Base-by-base conservation (phyloP, 164 flowering plant genomes). In the Vitis labrusca region DNA sequence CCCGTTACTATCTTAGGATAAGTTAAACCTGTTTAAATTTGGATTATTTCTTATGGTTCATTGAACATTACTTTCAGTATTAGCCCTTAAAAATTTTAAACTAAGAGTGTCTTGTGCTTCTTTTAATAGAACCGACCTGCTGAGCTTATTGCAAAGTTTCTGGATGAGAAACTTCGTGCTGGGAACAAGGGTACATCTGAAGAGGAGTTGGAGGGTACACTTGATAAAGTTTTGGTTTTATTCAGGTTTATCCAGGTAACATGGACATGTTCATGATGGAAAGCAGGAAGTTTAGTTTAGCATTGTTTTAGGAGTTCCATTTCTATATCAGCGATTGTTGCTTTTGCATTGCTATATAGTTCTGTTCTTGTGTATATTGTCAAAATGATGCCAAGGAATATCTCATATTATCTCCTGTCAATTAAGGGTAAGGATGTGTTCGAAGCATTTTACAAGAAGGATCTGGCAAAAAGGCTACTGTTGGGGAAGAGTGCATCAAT, bases 141-240 rank as follows among this genome's bases (percentile, higher is more conserved):
- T 59, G 99, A 96, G 84, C 79, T 96, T 72, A 92, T 96, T 73
- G 99, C 99, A 6, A 96, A 96, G 83, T 96, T 92, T 84, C 77
- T 96, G 81, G 99, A 96, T 77, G 99, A 96, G 79, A 96, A 93
- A 78, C 98, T 96, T 63, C 98, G 99, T 76, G 98, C 98, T 82
- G 98, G 99, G 54, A 93, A 93, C 64, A 96, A 96, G 85, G 98
- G 99, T 73, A 88, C 93, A 68, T 93, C 98, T 63, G 99, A 96
- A 79, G 99, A 96, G 85, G 98, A 96, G 70, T 80, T 96, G 79
- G 99, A 96, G 89, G 88, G 94, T 29, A 91, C 85, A 32, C 97
- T 96, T 62, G 99, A 96, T 76, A 93, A 86, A 85, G 94, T 96
- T 32, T 77, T 96, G 86, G 98, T 92, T 59, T 78, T 96, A 68